phyloP scores from a whole-genome alignment of 1,139 yeast species.

The Suhomyces guaymorum region DNA sequence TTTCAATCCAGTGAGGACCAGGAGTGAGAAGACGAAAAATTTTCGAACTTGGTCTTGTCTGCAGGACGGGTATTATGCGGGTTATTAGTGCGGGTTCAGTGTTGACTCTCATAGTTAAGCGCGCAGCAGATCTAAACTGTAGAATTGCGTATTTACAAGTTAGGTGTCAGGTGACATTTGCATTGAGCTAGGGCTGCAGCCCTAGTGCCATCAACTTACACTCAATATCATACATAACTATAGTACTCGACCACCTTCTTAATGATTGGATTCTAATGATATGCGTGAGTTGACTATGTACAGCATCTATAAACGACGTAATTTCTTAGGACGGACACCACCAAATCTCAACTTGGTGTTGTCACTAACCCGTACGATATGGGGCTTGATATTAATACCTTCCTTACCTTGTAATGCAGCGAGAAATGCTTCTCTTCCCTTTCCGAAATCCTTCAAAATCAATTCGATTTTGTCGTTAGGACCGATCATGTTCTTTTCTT shows the following conservation, averaged over 20 bases:
- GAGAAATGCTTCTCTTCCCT: constrained; percentile 84
- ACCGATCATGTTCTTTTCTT: constrained; percentile 54
- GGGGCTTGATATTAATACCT: constrained; percentile 66
- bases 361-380: constrained; percentile 71
- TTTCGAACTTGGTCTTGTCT: constrained; percentile 11
- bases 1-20: constrained; percentile 4
- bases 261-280: neutral
- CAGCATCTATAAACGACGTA: constrained; percentile 58
- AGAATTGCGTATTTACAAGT: neutral
- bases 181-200: constrained; percentile 8
- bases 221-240: too few relatives aligned
- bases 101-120: neutral
- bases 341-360: constrained; percentile 84
- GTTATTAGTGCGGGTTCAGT: neutral
- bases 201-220: constrained; percentile 9
- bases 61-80: too few relatives aligned
- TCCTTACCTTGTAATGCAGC: constrained; percentile 88
- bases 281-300: constrained; percentile 2
- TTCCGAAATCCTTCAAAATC: constrained; percentile 78
- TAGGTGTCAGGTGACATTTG: neutral
- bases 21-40: constrained; percentile 14
- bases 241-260: neutral
- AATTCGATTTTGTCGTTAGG: constrained; percentile 65
- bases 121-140: neutral
- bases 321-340: constrained; percentile 84